Evolutionary conservation across 1,139 yeast species (phyloP), one percentile per base, ranked within the genome.

Genomic region (Pneumocystis murina): DNA sequence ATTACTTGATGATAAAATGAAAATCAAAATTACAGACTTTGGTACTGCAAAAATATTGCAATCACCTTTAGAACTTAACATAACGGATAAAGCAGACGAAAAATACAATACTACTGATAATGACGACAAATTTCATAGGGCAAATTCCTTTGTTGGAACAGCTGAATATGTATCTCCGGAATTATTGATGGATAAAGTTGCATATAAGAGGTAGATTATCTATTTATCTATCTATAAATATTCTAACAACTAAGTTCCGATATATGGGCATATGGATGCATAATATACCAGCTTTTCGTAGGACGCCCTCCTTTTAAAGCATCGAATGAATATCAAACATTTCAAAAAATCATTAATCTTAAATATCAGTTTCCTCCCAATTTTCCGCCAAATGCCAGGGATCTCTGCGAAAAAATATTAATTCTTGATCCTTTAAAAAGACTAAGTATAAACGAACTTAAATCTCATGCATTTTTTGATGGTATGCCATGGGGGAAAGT

Each of bases 241-340:
- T 24, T 6, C 24, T 48, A 48, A 48, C 28, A 24, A 48, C 20
- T 24, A 38, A 58, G 89, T 63, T 84, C 95, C 61, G 99, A 94
- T 74, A 79, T 92, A 12, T 94, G 99, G 99, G 97, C 98, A 0
- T 80, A 89, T 68, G 99, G 97, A 1, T 94, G 98, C 75, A 87
- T 94, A 20, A 74, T 94, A 28, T 94, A 83, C 74, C 98, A 94
- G 74, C 84, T 94, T 82, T 86, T 94, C 69, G 89, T 95, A 30
- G 98, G 98, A 0, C 81, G 82, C 63, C 98, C 98, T 0, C 98
- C 99, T 12, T 94, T 94, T 76, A 92, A 91, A 72, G 98, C 96
- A 0, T 78, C 86, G n/a, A 92, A 95, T 64, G 98, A 94, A 74
- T 94, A 90, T 71, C 79, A 88, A 65, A 92, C 97, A 0, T 94